A percentile compares a stretch with the other conserved stretches of the same genome.
Conservation (phyloP, 2,329 filamentous ascomycete genomes). For the Aspergillus melleus region DNA sequence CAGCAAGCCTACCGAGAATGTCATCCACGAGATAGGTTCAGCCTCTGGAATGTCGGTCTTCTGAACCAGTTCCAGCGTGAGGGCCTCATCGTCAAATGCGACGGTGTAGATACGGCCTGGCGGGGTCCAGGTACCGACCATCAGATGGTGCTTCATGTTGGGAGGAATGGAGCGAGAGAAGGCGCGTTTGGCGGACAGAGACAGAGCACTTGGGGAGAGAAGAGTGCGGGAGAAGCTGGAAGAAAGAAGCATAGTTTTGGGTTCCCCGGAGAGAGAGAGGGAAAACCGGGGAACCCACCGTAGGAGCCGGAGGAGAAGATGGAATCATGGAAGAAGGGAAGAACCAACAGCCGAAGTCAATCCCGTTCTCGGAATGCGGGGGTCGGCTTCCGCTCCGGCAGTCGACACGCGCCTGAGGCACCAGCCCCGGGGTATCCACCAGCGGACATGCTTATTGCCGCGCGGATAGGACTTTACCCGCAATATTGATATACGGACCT, state of each 20-base stretch:
- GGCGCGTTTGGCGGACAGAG: background rate
- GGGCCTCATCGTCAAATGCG: slow-evolving; percentile 78
- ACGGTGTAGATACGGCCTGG: slow-evolving; percentile 89
- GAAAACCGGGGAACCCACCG: background rate
- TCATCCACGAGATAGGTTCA: slow-evolving; percentile 93
- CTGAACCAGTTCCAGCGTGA: slow-evolving; percentile 74
- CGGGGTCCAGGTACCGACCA: slow-evolving; percentile 89
- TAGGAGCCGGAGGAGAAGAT: too few species aligned
- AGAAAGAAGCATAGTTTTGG: background rate
- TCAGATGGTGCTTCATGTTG: slow-evolving; percentile 82
- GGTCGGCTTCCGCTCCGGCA: background rate
- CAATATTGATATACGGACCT: too few species aligned
- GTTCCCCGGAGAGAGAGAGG: background rate
- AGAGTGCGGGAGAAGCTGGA: background rate
- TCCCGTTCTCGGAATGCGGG: background rate
- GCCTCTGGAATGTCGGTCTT: slow-evolving; percentile 77
- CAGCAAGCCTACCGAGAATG: slow-evolving; percentile 67
- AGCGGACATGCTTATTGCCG: background rate
- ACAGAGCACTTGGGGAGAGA: background rate
- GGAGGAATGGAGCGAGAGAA: slow-evolving; percentile 7
- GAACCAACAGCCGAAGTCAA: background rate
- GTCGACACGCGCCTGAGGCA: background rate
- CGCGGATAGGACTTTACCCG: background rate
- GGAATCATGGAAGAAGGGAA: background rate
- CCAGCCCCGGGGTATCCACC: too few species aligned